These are phyloP conservation scores for Sechiopsis laciniata DNA, from an alignment of 306 rosid genomes.

Conservation along the genomic window DNA sequence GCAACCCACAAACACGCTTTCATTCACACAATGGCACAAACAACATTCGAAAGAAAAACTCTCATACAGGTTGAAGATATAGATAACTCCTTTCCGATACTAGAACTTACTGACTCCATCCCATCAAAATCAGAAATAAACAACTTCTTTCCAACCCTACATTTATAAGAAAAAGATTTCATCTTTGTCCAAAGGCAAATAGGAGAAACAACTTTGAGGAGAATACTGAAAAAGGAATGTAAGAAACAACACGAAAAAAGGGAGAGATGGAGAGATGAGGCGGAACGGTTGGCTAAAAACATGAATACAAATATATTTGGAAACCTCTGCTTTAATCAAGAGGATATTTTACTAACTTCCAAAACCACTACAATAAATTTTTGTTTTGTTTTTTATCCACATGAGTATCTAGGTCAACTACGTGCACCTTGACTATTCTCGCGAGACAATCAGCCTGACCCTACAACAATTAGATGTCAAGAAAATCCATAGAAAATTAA, in stretches of 20 bases:
- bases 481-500: too few relatives aligned
- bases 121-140: not conserved
- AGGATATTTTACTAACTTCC: not conserved
- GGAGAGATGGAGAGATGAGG: not conserved
- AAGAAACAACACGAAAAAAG: not conserved
- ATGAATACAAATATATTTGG: not conserved
- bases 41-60: not conserved
- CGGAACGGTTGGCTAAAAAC: not conserved
- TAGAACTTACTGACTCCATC: not conserved
- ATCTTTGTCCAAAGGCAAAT: not conserved
- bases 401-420: too few relatives aligned
- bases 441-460: too few relatives aligned
- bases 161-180: not conserved
- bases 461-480: too few relatives aligned
- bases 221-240: not conserved
- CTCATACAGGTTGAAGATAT: slow-evolving; percentile 4
- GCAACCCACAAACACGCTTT: not conserved
- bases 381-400: too few relatives aligned
- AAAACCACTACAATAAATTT: not conserved
- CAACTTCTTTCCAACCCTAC: not conserved
- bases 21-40: not conserved
- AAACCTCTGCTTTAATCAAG: not conserved
- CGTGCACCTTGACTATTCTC: too few relatives aligned
- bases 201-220: slow-evolving; percentile 8
- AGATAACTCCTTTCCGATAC: too few relatives aligned